These are phyloP conservation scores for Tetrahymena borealis DNA, from an alignment of 73 alveolate species.

Conservation along the genomic window DNA sequence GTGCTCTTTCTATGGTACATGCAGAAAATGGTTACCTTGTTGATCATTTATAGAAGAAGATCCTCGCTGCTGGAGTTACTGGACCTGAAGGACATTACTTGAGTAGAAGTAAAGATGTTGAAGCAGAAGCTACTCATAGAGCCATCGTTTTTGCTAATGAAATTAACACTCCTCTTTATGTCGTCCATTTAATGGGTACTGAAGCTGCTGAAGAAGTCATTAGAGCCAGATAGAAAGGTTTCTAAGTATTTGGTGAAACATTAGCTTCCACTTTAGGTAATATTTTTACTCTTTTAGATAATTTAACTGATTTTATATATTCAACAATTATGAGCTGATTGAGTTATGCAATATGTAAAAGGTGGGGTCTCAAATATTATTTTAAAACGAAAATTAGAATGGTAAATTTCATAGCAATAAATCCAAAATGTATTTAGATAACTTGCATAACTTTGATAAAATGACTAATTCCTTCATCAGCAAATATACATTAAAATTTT, in stretches of 20 bases:
- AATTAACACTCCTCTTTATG: conserved; percentile 51
- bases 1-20: conserved; percentile 54
- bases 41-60: conserved; percentile 10
- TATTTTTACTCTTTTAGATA: not conserved
- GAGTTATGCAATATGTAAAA: no score
- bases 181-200: conserved; percentile 51
- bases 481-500: no score
- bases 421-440: no score
- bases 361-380: no score
- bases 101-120: conserved; percentile 35
- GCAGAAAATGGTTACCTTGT: conserved; percentile 58
- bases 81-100: conserved; percentile 61
- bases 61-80: conserved; percentile 27
- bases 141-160: conserved; percentile 44
- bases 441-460: no score
- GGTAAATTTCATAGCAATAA: no score
- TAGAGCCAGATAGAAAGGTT: conserved; percentile 52
- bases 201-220: conserved; percentile 47
- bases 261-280: conserved; percentile 40
- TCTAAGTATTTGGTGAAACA: conserved; percentile 50
- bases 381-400: no score
- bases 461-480: no score
- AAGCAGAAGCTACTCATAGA: conserved; percentile 54
- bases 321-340: no score
- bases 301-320: no score